phyloP scores from a whole-genome alignment of 768 basidiomycete genomes.

The Lentinula edodes region DNA sequence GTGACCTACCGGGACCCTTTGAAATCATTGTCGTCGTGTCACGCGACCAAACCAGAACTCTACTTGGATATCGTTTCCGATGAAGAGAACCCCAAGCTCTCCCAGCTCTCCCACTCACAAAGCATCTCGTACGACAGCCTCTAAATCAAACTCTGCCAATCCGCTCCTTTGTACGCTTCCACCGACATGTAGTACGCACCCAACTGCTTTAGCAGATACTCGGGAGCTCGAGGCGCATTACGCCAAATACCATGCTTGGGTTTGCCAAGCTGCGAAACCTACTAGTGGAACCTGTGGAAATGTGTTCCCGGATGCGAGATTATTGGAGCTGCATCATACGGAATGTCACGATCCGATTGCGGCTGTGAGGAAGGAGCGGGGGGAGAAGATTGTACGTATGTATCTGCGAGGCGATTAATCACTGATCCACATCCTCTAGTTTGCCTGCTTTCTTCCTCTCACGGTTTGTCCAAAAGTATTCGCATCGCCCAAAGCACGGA shows the following conservation, averaged over 20 bases:
- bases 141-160: slow-evolving; percentile 19
- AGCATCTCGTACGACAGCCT: neutral
- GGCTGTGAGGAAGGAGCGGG: slow-evolving; percentile 68
- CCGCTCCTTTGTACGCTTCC: slow-evolving; percentile 68
- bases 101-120: neutral
- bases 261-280: slow-evolving; percentile 54
- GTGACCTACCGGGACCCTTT: too few species aligned
- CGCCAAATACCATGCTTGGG: slow-evolving; percentile 77
- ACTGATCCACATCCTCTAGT: slow-evolving; percentile 31
- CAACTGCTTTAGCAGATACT: slow-evolving; percentile 59
- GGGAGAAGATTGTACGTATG: slow-evolving; percentile 75
- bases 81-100: neutral
- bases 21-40: too few species aligned
- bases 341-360: slow-evolving; percentile 88
- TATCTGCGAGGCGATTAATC: neutral
- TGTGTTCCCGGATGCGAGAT: slow-evolving; percentile 79
- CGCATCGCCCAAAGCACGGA: slow-evolving; percentile 64
- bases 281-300: slow-evolving; percentile 45
- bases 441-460: slow-evolving; percentile 65
- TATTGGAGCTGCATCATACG: slow-evolving; percentile 79
- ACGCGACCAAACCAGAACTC: too few species aligned
- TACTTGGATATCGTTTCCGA: neutral
- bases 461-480: slow-evolving; percentile 54
- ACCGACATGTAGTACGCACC: slow-evolving; percentile 69
- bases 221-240: slow-evolving; percentile 81